Evolutionary conservation across 352 stramenopile species (phyloP).

Genomic region (Globisporangium iwayamae): DNA sequence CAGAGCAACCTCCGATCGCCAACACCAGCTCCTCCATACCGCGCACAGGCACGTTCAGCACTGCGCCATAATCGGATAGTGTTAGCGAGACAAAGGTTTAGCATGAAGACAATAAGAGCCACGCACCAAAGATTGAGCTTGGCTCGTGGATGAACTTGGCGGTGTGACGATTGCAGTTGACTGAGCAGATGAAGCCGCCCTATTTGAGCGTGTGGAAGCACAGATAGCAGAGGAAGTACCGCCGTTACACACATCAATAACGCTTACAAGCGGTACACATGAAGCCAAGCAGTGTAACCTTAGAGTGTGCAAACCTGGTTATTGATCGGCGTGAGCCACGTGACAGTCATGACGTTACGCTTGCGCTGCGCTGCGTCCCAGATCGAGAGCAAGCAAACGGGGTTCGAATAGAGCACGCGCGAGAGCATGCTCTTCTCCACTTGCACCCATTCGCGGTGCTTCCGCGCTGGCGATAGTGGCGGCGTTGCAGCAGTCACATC

Average conservation of each 20-base stretch:
- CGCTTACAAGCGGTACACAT: not conserved
- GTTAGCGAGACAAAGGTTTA: not conserved
- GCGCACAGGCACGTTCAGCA: conserved; percentile 69
- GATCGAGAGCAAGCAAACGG: conserved; percentile 69
- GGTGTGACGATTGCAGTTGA: conserved; percentile 70
- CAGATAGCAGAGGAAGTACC: not conserved
- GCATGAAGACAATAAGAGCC: not conserved
- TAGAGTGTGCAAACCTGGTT: conserved; percentile 45
- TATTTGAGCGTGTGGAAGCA: conserved; percentile 11
- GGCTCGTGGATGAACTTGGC: conserved; percentile 47
- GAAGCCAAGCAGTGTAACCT: not conserved
- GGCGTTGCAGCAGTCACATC: not conserved
- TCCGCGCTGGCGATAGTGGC: not conserved
- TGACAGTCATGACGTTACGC: conserved; percentile 77
- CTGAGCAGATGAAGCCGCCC: conserved; percentile 78
- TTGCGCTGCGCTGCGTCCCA: conserved; percentile 23
- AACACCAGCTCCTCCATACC: conserved; percentile 77
- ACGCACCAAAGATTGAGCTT: conserved; percentile 57
- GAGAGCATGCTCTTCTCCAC: conserved; percentile 76
- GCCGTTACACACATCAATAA: not conserved
- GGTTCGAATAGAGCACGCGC: conserved; percentile 78
- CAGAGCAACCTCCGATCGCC: conserved; percentile 61
- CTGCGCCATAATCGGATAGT: conserved; percentile 18
- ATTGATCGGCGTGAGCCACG: conserved; percentile 86
- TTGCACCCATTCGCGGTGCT: conserved; percentile 25